These are phyloP conservation scores for Hypoxylon sp. DNA, from an alignment of 2,329 filamentous ascomycete species.

Conservation along the genomic window DNA sequence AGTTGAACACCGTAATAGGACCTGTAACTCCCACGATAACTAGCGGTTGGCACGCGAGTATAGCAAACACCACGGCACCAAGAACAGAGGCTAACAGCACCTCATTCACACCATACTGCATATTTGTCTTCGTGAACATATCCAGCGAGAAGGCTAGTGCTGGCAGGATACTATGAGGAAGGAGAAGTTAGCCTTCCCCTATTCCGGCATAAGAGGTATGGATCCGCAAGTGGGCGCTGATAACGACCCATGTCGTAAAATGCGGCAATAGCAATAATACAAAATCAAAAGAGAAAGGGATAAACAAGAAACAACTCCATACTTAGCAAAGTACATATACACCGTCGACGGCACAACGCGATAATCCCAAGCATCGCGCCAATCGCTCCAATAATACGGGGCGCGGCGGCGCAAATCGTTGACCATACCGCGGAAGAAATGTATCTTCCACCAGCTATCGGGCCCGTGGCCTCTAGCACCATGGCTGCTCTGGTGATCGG, in stretches of 20 bases:
- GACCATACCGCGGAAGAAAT: conserved; percentile 82
- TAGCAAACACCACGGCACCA: conserved; percentile 83
- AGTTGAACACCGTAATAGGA: conserved; percentile 94
- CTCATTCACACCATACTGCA: conserved; percentile 91
- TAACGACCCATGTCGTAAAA: no score
- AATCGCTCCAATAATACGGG: conserved; percentile 87
- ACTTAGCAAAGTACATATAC: conserved; percentile 98
- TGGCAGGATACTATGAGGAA: conserved; percentile 77
- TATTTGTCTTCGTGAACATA: conserved; percentile 91
- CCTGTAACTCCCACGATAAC: conserved; percentile 93
- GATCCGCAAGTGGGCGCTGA: background rate
- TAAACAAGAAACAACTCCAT: conserved; percentile 49
- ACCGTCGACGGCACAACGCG: conserved; percentile 87
- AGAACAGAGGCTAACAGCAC: conserved; percentile 89
- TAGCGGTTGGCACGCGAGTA: conserved; percentile 85
- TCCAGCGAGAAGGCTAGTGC: conserved; percentile 91
- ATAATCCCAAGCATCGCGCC: conserved; percentile 91
- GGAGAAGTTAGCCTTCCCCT: conserved; percentile 18
- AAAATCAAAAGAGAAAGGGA: no score
- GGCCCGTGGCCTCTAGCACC: background rate
- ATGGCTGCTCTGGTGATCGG: conserved; percentile 5
- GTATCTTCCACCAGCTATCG: conserved; percentile 78
- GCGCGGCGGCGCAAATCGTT: conserved; percentile 81
- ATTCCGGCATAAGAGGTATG: background rate
- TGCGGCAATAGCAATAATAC: no score